Evolutionary conservation across 2,329 filamentous ascomycete genomes (phyloP).

Genomic region (Fusarium concolor): DNA sequence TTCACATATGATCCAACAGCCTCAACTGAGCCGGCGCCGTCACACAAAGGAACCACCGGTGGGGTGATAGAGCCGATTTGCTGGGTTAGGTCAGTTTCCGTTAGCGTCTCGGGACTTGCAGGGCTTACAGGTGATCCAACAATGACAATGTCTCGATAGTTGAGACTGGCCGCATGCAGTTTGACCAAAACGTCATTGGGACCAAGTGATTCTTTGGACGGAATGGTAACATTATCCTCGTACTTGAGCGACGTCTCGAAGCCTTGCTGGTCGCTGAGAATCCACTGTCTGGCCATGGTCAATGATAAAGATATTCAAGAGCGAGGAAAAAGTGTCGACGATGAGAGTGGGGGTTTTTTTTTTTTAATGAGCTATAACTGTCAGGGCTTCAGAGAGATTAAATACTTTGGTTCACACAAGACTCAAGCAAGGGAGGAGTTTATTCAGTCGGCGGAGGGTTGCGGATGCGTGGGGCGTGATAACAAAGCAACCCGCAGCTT

Average conservation of each 20-base stretch:
- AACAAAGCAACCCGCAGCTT: not conserved
- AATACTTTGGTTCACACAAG: not conserved
- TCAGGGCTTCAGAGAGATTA: rapidly evolving
- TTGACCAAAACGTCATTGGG: slow-evolving; percentile 72
- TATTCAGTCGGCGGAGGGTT: not conserved
- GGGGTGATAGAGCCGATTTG: slow-evolving; percentile 41
- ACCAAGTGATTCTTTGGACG: slow-evolving; percentile 54
- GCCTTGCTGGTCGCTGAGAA: slow-evolving; percentile 46
- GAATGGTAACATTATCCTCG: slow-evolving; percentile 39
- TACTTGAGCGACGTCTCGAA: slow-evolving; percentile 52
- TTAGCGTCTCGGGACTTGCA: not conserved
- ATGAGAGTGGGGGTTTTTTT: rapidly evolving
- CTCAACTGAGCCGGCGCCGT: slow-evolving; percentile 58
- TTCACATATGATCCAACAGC: slow-evolving; percentile 64
- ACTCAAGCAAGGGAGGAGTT: not conserved
- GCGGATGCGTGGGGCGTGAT: not conserved
- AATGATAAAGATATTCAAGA: not conserved
- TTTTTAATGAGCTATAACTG: rapidly evolving
- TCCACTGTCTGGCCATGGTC: slow-evolving; percentile 40
- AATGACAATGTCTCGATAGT: slow-evolving; percentile 62
- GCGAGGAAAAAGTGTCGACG: not conserved
- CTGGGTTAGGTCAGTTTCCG: slow-evolving; percentile 16
- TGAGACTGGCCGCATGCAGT: slow-evolving; percentile 61
- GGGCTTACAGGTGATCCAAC: slow-evolving; percentile 48
- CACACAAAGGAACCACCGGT: slow-evolving; percentile 51